Base-by-base conservation (phyloP, 2,329 filamentous ascomycete genomes). In the Fusarium decemcellulare region DNA sequence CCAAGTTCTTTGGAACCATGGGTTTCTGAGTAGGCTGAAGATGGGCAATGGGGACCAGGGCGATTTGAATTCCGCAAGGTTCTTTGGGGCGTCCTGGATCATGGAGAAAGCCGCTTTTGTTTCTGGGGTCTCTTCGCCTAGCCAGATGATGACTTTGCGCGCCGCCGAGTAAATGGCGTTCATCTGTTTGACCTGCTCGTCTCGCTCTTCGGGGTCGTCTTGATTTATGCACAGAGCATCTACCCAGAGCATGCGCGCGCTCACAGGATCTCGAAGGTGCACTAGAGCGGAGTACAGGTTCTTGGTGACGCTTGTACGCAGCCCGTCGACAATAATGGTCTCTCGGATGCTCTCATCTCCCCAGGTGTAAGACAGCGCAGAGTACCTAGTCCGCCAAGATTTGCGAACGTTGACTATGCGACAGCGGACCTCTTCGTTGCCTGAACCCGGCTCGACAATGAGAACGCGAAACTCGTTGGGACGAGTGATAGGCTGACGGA, bases 211-310 rank as follows among this genome's bases (percentile, higher is more conserved):
- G 12, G 34, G 36, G 32, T 51, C 36, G 4, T 9, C 18, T 39
- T 51, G 48, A 23, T 51, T 51, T 18, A 51, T 51, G 6, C 48
- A 51, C 23, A 51, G 5, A 5, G 36, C 36, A n/a, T 51, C 48
- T 12, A 51, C 32, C 48, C 48, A 51, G 1, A 51, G 34, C 32
- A 34, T 34, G 4, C 6, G 4, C 9, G 32, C 3, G 12, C 32
- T 3, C 8, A 12, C 8, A 29, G 23, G 12, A 27, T 29, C 14
- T 5, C 42, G 18, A n/a, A 44, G 6, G 8, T 44, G 23, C 2
- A 15, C 15, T 8, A 44, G 12, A 5, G 42, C 14, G 4, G 14
- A 44, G 8, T 29, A 8, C 1, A n/a, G 8, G 6, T 10, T n/a
- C 27, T 27, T 6, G 5, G 14, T 44, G 6, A n/a, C 12, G 12